A percentile compares a stretch with the other conserved stretches of the same genome.
Conservation (phyloP, 164 flowering plant genomes). For the Vitis rupestris region DNA sequence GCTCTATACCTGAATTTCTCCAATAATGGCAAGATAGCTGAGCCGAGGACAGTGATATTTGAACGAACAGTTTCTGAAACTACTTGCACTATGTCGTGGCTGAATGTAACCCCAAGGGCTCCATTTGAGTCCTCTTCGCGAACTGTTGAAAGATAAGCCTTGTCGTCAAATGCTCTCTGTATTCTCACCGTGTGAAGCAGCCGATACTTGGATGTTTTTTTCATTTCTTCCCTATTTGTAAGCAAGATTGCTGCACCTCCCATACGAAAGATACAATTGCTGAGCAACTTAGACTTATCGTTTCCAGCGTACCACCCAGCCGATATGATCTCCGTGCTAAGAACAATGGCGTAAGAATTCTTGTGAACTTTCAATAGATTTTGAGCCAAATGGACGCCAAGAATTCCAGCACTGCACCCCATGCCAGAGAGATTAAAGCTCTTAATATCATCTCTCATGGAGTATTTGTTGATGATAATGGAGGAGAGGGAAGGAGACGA, state of each 20-base stretch:
- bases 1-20: constrained; percentile 33
- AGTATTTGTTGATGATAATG: constrained; percentile 51
- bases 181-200: constrained; percentile 33
- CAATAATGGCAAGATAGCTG: constrained; percentile 38
- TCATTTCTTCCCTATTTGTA: constrained; percentile 32
- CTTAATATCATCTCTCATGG: constrained; percentile 52
- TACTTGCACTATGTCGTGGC: constrained; percentile 33
- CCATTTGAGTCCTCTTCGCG: constrained; percentile 66
- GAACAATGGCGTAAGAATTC: constrained; percentile 49
- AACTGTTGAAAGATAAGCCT: constrained; percentile 36
- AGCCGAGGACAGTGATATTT: constrained; percentile 35
- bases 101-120: constrained; percentile 51
- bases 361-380: constrained; percentile 34
- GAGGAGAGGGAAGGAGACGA: constrained; percentile 69
- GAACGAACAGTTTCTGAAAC: constrained; percentile 46
- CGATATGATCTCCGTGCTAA: constrained; percentile 68
- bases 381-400: constrained; percentile 51
- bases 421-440: constrained; percentile 68
- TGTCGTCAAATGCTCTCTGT: constrained; percentile 48
- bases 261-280: constrained; percentile 71
- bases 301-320: constrained; percentile 72
- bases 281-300: constrained; percentile 44
- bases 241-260: constrained; percentile 65
- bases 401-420: constrained; percentile 76
- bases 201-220: constrained; percentile 36